These are phyloP conservation scores for Trichoderma atrobrunneum DNA, from an alignment of 2,329 filamentous ascomycete species.

Conservation along the genomic window DNA sequence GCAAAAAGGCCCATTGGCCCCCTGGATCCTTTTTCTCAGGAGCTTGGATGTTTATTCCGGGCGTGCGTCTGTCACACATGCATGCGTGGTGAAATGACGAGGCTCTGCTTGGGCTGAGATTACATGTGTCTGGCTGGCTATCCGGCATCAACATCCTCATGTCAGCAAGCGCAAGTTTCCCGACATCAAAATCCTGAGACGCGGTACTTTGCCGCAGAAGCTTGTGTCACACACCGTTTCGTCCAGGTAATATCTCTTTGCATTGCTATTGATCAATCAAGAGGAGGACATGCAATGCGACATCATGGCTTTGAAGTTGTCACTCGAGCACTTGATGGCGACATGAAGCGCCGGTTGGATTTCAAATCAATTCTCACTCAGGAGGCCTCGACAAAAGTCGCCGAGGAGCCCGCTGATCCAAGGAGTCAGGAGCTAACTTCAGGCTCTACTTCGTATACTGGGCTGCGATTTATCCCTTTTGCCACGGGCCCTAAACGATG, in stretches of 20 bases:
- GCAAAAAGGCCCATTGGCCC: neutral
- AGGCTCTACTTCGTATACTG: neutral
- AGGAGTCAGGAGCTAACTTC: neutral
- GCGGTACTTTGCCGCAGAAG: neutral
- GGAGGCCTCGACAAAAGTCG: neutral
- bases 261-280: neutral
- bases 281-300: neutral
- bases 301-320: constrained; percentile 1
- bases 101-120: neutral
- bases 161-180: neutral
- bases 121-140: neutral
- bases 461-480: neutral
- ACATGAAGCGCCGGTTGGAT: neutral
- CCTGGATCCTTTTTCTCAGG: neutral
- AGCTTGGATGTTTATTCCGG: neutral
- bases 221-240: neutral
- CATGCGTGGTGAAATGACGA: neutral
- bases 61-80: neutral
- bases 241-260: neutral
- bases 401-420: neutral
- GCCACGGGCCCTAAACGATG: neutral
- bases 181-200: neutral
- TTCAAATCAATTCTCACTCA: neutral
- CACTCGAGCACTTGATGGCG: constrained; percentile 7
- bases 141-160: neutral